Evolutionary conservation across 2,329 filamentous ascomycete genomes (phyloP), one percentile per base, ranked within the genome.

Genomic region (Colletotrichum musae): DNA sequence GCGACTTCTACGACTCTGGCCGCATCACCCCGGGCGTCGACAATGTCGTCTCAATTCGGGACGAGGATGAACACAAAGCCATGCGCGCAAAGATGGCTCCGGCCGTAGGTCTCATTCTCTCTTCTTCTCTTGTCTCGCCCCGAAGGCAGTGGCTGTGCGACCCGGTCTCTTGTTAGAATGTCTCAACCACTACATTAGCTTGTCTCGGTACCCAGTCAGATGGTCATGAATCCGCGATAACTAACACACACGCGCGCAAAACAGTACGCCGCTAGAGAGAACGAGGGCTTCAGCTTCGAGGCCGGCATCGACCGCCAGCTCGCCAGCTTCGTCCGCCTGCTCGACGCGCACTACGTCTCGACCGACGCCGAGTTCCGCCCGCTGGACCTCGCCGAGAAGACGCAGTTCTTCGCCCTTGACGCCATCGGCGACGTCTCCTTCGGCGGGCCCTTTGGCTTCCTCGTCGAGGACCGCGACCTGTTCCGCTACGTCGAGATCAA

Each of bases 381-480:
- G 0, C 78, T 88, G 65, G 86, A 89, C 71, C 76, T 89, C 51
- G 84, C 83, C 24, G 77, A 80, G 47, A 85, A 86, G 70, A 82
- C 83, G 3, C 84, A 86, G 26, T 87, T 83, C 78, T 86, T 88
- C 64, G 83, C 86, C 1, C 77, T 89, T 0, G 87, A 89, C 64
- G 84, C 86, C 2, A 85, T 89, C 50, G 84, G 83, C 13, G 81
- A 87, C 45, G 76, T 89, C 24, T 85, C 85, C 0, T 83, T 88
- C n/a, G 86, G 86, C 6, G 74, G 81, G 13, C 73, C 85, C 0
- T 88, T 88, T 70, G 86, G 87, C 4, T 85, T 85, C 72, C 78
- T 89, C 15, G 77, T 78, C 24, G 78, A 82, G 6, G 85, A 89
- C 68, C 74, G 79, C 18, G 87, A 89, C 66, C 71, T 86, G 0